These are phyloP conservation scores for Fusarium poae DNA, from an alignment of 2,329 filamentous ascomycete genomes.

Conservation along the genomic window DNA sequence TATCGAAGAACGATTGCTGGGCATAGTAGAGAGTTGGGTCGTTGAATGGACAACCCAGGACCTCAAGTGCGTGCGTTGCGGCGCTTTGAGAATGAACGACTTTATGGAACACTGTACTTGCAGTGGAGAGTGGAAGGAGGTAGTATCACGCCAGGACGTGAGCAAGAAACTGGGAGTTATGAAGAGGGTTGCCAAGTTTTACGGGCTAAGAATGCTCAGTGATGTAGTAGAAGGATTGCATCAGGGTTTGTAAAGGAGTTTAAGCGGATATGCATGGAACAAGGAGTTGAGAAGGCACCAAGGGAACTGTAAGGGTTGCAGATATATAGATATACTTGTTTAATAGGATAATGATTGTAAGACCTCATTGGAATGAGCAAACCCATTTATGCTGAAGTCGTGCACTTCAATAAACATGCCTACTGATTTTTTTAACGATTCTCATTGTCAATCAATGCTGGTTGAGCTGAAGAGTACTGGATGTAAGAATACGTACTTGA, in stretches of 20 bases:
- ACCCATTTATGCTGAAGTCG: neutral
- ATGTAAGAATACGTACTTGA: neutral
- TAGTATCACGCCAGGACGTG: conserved; percentile 75
- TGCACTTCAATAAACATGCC: neutral
- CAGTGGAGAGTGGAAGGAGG: conserved; percentile 85
- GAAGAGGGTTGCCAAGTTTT: conserved; percentile 80
- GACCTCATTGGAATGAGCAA: neutral
- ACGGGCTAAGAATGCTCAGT: conserved; percentile 84
- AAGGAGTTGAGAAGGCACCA: conserved; percentile 38
- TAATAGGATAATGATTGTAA: conserved; percentile 8
- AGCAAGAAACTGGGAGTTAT: conserved; percentile 76
- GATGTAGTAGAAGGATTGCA: conserved; percentile 77
- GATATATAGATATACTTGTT: conserved; percentile 5
- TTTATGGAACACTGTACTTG: conserved; percentile 98
- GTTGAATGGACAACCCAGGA: conserved; percentile 92
- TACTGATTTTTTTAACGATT: neutral
- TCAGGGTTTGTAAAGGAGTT: conserved; percentile 57
- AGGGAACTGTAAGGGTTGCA: neutral
- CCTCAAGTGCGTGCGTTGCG: conserved; percentile 79
- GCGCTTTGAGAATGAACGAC: conserved; percentile 85
- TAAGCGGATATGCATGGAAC: conserved; percentile 25
- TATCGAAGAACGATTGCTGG: conserved; percentile 86
- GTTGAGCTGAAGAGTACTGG: conserved; percentile 9
- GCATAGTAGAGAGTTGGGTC: conserved; percentile 78
- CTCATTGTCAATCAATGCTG: neutral